Base-by-base conservation (phyloP, 2,329 filamentous ascomycete species). In the Lachnellula suecica region DNA sequence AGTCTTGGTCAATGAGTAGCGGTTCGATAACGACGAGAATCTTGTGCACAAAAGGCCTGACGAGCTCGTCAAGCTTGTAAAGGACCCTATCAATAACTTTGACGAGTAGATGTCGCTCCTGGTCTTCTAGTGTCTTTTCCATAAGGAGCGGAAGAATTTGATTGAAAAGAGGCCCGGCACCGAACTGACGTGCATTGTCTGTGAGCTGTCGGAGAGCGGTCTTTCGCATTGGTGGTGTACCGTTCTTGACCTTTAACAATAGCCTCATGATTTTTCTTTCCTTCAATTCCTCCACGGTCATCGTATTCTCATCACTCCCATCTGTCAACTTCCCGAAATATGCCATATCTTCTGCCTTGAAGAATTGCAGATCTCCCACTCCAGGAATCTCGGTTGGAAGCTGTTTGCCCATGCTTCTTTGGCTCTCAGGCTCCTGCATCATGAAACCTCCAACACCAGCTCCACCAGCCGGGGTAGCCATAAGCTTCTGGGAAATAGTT, bases 271-370 rank as follows among this genome's bases (percentile, higher is more conserved):
- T 99, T 74, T 99, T 99, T 57, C 94, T 83, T 73, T 99, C 93
- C 72, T 99, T 97, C 47, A 99, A 75, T 66, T 99, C 93, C 44
- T 99, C 94, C 9, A 99, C 91, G 19, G 87, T 92, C 73, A 99
- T 83, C 20, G 85, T 81, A 63, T 93, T 95, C 73, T 99, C 94
- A 63, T 97, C 91, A 23, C 88, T 88, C 34, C 90, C 91, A 67
- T 99, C 94, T 20, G 96, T 93, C 37, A 99, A 82, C 76, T 99
- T 97, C 53, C 93, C 92, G 66, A 99, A 99, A 73, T 99, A 99
- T 35, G 90, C 87, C 91, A 97, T 97, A 71, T 99, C 94, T 70
- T 99, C 94, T 1, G 91, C 84, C 74, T 99, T 99, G 81, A 99
- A 96, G 70, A 97, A 99, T 62, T 97, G 92, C 47, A 99, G 75